Percentiles rank a stretch among this genome's conserved stretches.
Evolutionary conservation across 768 basidiomycete genomes (phyloP).

Genomic region (Udeniomyces megalosporus): DNA sequence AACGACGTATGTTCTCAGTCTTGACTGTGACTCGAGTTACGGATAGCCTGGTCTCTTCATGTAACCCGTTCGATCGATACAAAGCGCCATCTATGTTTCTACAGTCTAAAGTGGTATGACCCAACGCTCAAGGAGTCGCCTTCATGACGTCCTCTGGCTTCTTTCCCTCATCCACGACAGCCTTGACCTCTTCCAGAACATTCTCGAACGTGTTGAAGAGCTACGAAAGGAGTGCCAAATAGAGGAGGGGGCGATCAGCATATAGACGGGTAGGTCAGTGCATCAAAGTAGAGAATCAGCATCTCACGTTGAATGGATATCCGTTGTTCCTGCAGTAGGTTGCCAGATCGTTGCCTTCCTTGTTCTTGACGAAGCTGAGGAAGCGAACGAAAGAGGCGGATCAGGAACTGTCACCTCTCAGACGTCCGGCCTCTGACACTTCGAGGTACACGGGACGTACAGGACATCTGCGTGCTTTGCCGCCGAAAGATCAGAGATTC

Average conservation of each 20-base stretch:
- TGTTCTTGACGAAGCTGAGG: constrained; percentile 67
- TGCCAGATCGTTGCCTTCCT: constrained; percentile 53
- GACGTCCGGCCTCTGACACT: background rate
- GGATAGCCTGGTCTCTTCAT: too few relatives aligned
- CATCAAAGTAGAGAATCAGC: constrained; percentile 46
- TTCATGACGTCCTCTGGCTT: constrained; percentile 39
- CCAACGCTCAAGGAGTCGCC: too few relatives aligned
- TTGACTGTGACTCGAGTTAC: too few relatives aligned
- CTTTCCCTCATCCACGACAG: constrained; percentile 53
- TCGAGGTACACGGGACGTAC: background rate
- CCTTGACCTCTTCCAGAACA: constrained; percentile 36
- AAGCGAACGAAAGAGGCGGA: too few relatives aligned
- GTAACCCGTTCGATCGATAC: too few relatives aligned
- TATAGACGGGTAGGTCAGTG: constrained; percentile 14
- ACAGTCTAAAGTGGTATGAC: too few relatives aligned
- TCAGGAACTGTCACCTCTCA: too few relatives aligned
- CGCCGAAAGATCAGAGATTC: constrained; percentile 56
- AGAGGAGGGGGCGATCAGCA: background rate
- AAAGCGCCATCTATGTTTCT: too few relatives aligned
- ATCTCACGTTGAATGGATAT: constrained; percentile 36
- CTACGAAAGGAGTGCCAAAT: background rate
- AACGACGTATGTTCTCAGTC: too few relatives aligned
- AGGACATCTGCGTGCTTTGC: constrained; percentile 71
- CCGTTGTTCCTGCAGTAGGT: constrained; percentile 61
- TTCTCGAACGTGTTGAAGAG: constrained; percentile 7